These are phyloP conservation scores for Mycena galopus DNA, from an alignment of 768 basidiomycete species.

Conservation along the genomic window DNA sequence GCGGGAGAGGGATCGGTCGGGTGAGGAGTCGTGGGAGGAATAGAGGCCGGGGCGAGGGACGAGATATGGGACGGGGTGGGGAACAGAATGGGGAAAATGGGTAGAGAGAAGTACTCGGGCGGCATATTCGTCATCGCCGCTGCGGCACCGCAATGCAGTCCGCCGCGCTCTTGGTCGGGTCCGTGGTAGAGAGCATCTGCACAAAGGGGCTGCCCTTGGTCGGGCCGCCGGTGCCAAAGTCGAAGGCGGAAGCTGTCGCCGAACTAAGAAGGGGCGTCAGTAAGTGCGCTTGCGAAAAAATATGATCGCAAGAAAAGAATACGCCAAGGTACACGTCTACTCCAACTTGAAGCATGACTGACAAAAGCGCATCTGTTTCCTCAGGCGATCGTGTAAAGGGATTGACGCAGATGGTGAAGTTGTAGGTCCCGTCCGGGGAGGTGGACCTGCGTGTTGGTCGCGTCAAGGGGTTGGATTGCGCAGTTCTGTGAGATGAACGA, in stretches of 20 bases:
- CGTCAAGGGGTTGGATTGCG: conserved; percentile 6
- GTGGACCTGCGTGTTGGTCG: conserved; percentile 3
- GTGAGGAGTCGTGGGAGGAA: too few species aligned
- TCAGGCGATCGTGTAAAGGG: not conserved
- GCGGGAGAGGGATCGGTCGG: too few species aligned
- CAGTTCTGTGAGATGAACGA: not conserved
- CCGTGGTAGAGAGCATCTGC: conserved; percentile 16
- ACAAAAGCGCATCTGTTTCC: conserved; percentile 17
- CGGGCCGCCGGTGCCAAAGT: conserved; percentile 13
- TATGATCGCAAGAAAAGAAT: too few species aligned
- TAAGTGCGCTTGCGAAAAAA: too few species aligned
- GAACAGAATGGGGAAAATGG: too few species aligned
- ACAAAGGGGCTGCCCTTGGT: conserved; percentile 16
- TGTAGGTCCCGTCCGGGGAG: conserved; percentile 1
- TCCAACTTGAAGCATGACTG: too few species aligned
- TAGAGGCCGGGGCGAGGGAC: too few species aligned
- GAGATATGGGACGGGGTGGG: too few species aligned
- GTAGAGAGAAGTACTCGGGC: too few species aligned
- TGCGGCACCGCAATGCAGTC: not conserved
- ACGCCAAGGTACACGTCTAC: too few species aligned
- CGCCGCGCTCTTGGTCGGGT: conserved; percentile 9
- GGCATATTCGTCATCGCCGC: not conserved
- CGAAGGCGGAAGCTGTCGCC: too few species aligned
- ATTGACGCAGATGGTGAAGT: conserved; percentile 8
- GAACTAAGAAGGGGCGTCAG: too few species aligned